Conservation (phyloP, 768 basidiomycete genomes). For the Leccinum pellstonianum region DNA sequence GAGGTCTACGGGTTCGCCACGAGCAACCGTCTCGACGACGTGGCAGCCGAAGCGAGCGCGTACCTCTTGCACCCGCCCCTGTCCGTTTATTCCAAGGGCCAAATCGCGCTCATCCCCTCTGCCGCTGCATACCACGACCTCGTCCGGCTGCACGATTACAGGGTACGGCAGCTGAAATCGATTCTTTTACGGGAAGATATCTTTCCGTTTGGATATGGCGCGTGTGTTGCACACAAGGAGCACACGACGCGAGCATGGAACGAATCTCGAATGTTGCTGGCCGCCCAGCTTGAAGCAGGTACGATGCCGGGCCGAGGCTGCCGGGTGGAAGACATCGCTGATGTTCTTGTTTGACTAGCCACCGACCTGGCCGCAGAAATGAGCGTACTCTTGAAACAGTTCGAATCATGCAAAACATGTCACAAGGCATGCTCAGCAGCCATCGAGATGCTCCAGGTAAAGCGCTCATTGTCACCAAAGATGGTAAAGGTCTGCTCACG, state of each 20-base stretch:
- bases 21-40: slow-evolving; percentile 38
- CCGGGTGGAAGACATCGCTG: slow-evolving; percentile 3
- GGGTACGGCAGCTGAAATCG: slow-evolving; percentile 51
- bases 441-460: slow-evolving; percentile 66
- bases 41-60: slow-evolving; percentile 59
- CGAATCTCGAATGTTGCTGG: slow-evolving; percentile 43
- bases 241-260: slow-evolving; percentile 52
- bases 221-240: slow-evolving; percentile 52
- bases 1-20: slow-evolving; percentile 60
- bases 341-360: slow-evolving; percentile 34
- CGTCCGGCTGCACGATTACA: slow-evolving; percentile 51
- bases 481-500: slow-evolving; percentile 8
- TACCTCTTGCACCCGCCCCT: slow-evolving; percentile 55
- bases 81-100: slow-evolving; percentile 49
- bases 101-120: slow-evolving; percentile 54
- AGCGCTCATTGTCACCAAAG: slow-evolving; percentile 13
- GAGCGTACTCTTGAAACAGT: slow-evolving; percentile 46
- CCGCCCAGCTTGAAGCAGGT: slow-evolving; percentile 55
- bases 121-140: slow-evolving; percentile 64
- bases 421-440: slow-evolving; percentile 62
- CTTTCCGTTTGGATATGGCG: slow-evolving; percentile 73
- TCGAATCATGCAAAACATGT: slow-evolving; percentile 52
- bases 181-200: slow-evolving; percentile 58
- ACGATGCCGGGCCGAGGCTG: neutral
- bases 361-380: slow-evolving; percentile 71